Percentiles rank a stretch among this genome's conserved stretches.
These are phyloP conservation scores for Russula griseocarnosa DNA, from an alignment of 768 basidiomycete genomes.

Conservation along the genomic window DNA sequence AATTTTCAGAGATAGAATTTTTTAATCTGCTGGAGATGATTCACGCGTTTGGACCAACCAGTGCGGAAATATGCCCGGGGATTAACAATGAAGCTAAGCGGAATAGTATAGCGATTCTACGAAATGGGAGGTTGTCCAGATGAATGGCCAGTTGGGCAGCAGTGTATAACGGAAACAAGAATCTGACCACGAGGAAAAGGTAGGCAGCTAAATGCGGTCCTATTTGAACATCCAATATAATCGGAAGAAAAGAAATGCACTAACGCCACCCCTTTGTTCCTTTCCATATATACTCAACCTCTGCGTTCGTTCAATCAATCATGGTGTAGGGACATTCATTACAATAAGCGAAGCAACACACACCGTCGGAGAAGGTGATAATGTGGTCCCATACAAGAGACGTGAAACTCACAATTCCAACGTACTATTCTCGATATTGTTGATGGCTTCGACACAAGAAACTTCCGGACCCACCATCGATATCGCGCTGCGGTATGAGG, in stretches of 20 bases:
- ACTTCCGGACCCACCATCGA: background rate
- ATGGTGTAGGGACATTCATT: background rate
- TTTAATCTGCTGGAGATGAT: background rate
- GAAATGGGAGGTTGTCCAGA: background rate
- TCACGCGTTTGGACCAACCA: constrained; percentile 27
- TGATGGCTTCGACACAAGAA: background rate
- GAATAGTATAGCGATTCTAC: constrained; percentile 63
- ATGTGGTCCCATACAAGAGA: constrained; percentile 55
- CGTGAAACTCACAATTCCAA: constrained; percentile 50
- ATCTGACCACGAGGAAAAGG: constrained; percentile 40
- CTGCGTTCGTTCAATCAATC: background rate
- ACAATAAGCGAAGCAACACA: constrained; percentile 26
- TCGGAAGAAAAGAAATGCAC: constrained; percentile 27
- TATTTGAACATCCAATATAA: background rate
- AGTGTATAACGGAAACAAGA: background rate
- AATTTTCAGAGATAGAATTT: background rate
- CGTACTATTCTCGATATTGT: constrained; percentile 37
- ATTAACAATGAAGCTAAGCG: constrained; percentile 58
- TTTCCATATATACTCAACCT: constrained; percentile 54
- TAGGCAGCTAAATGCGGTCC: constrained; percentile 32
- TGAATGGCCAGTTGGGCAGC: background rate
- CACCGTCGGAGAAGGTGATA: constrained; percentile 49
- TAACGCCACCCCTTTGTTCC: constrained; percentile 45
- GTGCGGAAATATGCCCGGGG: constrained; percentile 35
- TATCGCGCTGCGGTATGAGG: background rate